Evolutionary conservation across 768 basidiomycete species (phyloP).

Genomic region (Termitomyces eurrhizus): DNA sequence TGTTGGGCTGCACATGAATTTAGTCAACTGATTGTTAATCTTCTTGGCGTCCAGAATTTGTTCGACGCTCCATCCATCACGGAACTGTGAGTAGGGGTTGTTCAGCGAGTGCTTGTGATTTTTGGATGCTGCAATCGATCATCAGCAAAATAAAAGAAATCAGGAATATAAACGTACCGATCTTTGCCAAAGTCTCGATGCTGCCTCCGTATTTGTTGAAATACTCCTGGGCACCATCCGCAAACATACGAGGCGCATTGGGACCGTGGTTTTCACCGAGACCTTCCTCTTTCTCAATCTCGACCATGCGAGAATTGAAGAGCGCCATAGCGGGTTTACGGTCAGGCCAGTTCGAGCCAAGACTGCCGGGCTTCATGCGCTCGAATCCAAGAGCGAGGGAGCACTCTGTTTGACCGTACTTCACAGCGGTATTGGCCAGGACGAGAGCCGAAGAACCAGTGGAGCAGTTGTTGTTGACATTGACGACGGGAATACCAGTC

Average conservation of each 20-base stretch:
- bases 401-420: conserved; percentile 67
- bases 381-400: conserved; percentile 84
- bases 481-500: conserved; percentile 79
- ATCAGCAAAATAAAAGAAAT: background rate
- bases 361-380: conserved; percentile 73
- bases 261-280: conserved; percentile 67
- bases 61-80: conserved; percentile 71
- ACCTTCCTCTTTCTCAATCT: conserved; percentile 43
- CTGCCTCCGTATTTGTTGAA: conserved; percentile 69
- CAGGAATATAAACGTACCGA: conserved; percentile 43
- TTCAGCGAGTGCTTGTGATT: conserved; percentile 79
- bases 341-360: conserved; percentile 63
- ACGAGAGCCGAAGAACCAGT: conserved; percentile 78
- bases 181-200: conserved; percentile 68
- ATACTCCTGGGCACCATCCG: conserved; percentile 74
- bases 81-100: conserved; percentile 87
- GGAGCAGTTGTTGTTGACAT: conserved; percentile 87
- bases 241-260: conserved; percentile 68
- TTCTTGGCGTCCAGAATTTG: conserved; percentile 63
- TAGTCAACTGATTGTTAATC: conserved; percentile 71
- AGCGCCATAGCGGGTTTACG: conserved; percentile 45
- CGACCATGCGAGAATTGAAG: conserved; percentile 37
- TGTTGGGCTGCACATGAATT: conserved; percentile 87
- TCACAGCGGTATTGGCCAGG: conserved; percentile 68
- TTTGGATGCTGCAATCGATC: conserved; percentile 55